These are phyloP conservation scores for Citrus australasica DNA, from an alignment of 345 rosid species.

Conservation along the genomic window DNA sequence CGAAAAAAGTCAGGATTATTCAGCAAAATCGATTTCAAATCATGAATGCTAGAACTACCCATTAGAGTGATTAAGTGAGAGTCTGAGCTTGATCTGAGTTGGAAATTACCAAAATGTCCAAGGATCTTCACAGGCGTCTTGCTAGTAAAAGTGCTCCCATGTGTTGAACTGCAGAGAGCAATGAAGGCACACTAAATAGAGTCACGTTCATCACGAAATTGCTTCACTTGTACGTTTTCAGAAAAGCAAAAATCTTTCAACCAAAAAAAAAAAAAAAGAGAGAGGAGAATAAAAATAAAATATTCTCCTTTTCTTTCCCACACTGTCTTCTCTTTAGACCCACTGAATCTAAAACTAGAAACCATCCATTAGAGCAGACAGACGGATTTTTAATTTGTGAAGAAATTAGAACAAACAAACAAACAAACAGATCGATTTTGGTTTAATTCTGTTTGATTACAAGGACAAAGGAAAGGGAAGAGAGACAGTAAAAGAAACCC, in stretches of 20 bases:
- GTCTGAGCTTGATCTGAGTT: constrained; percentile 11
- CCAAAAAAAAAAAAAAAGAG: background rate
- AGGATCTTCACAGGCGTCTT: constrained; percentile 15
- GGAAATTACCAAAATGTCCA: background rate
- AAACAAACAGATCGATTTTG: too few species aligned
- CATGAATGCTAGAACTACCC: constrained; percentile 13
- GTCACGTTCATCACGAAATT: constrained; percentile 51
- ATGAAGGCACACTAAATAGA: constrained; percentile 24
- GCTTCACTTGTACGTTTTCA: constrained; percentile 57
- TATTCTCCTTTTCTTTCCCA: constrained; percentile 9
- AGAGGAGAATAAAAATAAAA: constrained; percentile 9
- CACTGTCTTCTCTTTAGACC: constrained; percentile 4
- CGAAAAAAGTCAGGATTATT: constrained; percentile 1
- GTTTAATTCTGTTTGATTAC: too few species aligned
- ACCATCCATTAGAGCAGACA: background rate
- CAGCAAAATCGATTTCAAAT: constrained; percentile 8
- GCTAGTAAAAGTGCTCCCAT: background rate
- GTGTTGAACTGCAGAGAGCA: background rate
- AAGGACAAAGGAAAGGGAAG: too few species aligned
- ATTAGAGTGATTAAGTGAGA: background rate
- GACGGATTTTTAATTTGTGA: background rate
- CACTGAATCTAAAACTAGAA: background rate
- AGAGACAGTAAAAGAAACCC: background rate
- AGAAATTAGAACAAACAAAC: too few species aligned
- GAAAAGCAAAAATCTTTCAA: constrained; percentile 13